A percentile compares a stretch with the other conserved stretches of the same genome.
Conservation (phyloP, 2,329 filamentous ascomycete genomes). For the Talaromyces amestolkiae region DNA sequence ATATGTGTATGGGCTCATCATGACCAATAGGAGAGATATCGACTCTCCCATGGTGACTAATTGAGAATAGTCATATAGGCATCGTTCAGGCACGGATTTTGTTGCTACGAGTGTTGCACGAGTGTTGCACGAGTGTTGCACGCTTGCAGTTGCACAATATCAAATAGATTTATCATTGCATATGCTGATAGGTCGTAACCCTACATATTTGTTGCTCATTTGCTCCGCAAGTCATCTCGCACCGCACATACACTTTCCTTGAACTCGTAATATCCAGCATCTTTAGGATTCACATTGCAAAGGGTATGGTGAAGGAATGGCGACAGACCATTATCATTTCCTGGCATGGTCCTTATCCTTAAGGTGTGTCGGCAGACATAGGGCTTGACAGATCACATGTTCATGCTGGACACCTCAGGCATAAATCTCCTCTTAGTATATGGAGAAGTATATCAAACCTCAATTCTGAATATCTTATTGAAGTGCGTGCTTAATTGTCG, state of each 20-base stretch:
- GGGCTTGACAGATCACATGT: constrained; percentile 1
- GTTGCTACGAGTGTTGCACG: not conserved
- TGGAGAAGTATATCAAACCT: not conserved
- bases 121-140: too few species aligned
- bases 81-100: not conserved
- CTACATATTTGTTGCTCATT: not conserved
- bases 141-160: not conserved
- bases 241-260: not conserved
- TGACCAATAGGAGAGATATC: not conserved
- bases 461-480: not conserved
- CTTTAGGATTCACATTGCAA: not conserved
- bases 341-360: not conserved
- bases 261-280: not conserved
- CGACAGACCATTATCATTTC: too few species aligned
- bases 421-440: not conserved
- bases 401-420: not conserved
- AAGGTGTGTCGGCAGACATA: not conserved
- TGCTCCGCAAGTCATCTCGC: not conserved
- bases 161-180: not conserved
- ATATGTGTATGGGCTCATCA: not conserved
- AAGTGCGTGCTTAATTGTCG: not conserved
- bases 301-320: not conserved
- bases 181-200: not conserved
- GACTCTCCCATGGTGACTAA: too few species aligned
- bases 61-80: not conserved